Conservation (phyloP, 305 asterid genomes). For the Solanum hybrid region DNA sequence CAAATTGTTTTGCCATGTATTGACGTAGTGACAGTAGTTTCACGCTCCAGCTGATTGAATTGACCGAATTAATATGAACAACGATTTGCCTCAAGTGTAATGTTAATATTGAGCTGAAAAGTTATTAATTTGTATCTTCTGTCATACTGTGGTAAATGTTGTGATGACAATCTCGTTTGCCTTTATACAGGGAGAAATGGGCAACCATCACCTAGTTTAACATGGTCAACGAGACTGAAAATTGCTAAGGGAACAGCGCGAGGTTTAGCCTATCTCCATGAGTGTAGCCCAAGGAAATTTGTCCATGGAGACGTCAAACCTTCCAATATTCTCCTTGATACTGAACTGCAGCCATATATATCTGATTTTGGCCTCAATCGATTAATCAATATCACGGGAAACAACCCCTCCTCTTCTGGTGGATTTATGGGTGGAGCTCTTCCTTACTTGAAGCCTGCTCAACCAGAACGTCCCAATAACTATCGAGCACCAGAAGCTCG, state of each 20-base stretch:
- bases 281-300: constrained; percentile 88
- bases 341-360: constrained; percentile 49
- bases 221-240: constrained; percentile 69
- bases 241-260: constrained; percentile 66
- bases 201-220: constrained; percentile 45
- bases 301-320: constrained; percentile 85
- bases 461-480: constrained; percentile 45
- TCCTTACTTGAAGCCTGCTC: constrained; percentile 54
- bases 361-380: constrained; percentile 91
- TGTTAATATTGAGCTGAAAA: background rate
- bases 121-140: background rate
- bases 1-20: background rate
- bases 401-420: constrained; percentile 80
- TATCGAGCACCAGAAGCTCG: constrained; percentile 86
- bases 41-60: background rate
- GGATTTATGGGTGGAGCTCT: constrained; percentile 90
- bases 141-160: background rate
- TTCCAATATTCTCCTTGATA: constrained; percentile 90
- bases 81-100: background rate
- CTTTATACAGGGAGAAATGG: constrained; percentile 51
- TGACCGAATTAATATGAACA: background rate
- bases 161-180: background rate
- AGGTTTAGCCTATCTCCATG: constrained; percentile 89
- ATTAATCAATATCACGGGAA: constrained; percentile 77
- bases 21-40: background rate